Evolutionary conservation across 108 stramenopile genomes (phyloP).

Genomic region (Aurantiochytrium sp.): DNA sequence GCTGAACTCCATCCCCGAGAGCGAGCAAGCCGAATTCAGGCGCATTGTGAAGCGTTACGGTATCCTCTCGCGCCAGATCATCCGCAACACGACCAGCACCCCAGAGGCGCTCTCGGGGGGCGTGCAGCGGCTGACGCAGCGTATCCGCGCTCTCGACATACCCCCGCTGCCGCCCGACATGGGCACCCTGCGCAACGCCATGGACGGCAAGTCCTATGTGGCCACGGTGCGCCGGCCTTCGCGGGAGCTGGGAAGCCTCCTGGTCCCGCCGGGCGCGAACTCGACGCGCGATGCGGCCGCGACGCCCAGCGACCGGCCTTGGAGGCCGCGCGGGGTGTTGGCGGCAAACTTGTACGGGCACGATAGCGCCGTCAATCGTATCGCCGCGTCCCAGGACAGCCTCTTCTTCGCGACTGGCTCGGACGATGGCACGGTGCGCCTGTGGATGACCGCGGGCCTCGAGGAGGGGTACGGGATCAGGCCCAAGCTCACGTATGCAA

Average conservation of each 20-base stretch:
- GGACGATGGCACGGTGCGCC: constrained; percentile 16
- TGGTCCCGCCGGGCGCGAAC: not conserved
- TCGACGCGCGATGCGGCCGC: not conserved
- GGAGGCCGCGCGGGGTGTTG: constrained; percentile 21
- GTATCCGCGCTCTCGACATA: constrained; percentile 41
- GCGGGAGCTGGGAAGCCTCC: not conserved
- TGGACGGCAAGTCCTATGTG: not conserved
- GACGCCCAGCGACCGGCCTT: not conserved
- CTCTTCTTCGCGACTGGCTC: constrained; percentile 11
- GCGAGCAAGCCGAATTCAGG: not conserved
- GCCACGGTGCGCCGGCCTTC: not conserved
- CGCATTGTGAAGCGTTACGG: not conserved
- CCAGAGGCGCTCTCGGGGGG: not conserved
- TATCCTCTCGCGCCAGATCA: not conserved
- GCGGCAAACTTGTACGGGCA: constrained; percentile 11
- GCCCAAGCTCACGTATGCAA: constrained; percentile 26
- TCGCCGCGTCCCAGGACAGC: not conserved
- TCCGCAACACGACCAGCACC: no score
- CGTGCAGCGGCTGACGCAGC: not conserved
- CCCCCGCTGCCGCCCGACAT: constrained; percentile 48
- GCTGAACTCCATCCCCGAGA: not conserved
- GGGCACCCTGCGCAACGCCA: constrained; percentile 37
- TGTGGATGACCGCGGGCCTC: constrained; percentile 21
- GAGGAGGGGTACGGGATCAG: constrained; percentile 3
- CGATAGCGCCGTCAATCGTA: not conserved